Evolutionary conservation across 352 stramenopile species (phyloP).

Genomic region (Blastocystis sp.): DNA sequence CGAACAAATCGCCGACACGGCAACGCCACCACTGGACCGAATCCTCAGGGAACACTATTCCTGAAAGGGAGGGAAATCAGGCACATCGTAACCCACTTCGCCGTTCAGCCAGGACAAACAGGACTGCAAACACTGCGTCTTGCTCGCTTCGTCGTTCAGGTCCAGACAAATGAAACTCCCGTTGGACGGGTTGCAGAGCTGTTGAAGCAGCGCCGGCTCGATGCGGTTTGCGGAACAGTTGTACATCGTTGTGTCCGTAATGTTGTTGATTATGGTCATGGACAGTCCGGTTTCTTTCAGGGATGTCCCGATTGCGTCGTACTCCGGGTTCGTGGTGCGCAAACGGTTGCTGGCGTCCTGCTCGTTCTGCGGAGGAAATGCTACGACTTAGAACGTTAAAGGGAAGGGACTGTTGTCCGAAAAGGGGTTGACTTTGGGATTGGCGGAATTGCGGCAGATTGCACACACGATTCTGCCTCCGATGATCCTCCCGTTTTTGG

Average conservation of each 20-base stretch:
- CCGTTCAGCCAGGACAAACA: slow-evolving; percentile 21
- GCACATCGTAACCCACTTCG: slow-evolving; percentile 43
- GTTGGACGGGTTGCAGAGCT: slow-evolving; percentile 15
- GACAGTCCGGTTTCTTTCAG: slow-evolving; percentile 7
- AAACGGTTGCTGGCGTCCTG: slow-evolving; percentile 58
- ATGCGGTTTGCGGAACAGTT: slow-evolving; percentile 9
- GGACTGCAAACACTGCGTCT: background rate
- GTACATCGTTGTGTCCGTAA: slow-evolving; percentile 27
- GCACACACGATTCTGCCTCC: slow-evolving; percentile 35
- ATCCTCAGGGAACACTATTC: slow-evolving; percentile 46
- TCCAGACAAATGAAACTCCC: slow-evolving; percentile 48
- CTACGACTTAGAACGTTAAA: background rate
- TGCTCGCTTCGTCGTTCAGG: slow-evolving; percentile 15
- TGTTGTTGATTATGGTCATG: slow-evolving; percentile 42
- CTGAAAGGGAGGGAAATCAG: background rate
- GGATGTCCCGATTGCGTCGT: background rate
- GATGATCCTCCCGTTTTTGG: slow-evolving; percentile 44
- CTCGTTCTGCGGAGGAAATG: slow-evolving; percentile 28
- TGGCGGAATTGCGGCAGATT: slow-evolving; percentile 1
- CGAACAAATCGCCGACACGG: background rate
- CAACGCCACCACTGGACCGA: slow-evolving; percentile 43
- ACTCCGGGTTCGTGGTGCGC: slow-evolving; percentile 1
- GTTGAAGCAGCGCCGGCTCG: slow-evolving; percentile 26
- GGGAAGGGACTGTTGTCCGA: background rate
- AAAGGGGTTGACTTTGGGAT: slow-evolving; percentile 22